Base-by-base conservation (phyloP, 164 flowering plant genomes). In the Saururus chinensis region DNA sequence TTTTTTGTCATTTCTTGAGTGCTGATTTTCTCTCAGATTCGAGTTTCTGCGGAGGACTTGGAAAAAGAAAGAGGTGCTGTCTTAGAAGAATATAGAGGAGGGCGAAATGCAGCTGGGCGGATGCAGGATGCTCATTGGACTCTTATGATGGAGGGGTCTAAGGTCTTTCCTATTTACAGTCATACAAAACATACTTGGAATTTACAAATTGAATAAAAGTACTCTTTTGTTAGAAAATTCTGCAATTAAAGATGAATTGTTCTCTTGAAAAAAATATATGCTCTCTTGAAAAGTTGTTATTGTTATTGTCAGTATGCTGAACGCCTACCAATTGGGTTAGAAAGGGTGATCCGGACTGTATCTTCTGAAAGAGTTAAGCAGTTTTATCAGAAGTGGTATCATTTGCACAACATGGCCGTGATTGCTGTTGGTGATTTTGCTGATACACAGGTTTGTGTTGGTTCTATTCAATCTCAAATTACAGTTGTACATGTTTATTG, bases 51-150 rank as follows among this genome's bases (percentile, higher is more conserved):
- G 67, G 87, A 80, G 64, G 98, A 92, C 67, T 74, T 92, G 76
- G 96, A 89, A 55, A 89, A 87, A 71, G 98, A 92, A 78, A 82
- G 96, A 74, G 98, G 98, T 26, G 96, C 98, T 54, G 96, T 92
- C 26, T 58, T 92, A 77, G 98, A 92, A 75, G 98, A 92, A 77
- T 88, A 84, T 64, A 77, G 98, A 75, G 89, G 77, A 52, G 81
- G 70, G 58, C 68, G 98, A 56, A 85, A 92, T 77, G 98, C 98
- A 59, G 79, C 69, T 63, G 98, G 98, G 25, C 76, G 98, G 65
- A 83, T 89, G 92, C 90, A 86, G 75, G 98, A 92, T 70, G 86
- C 98, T n/a, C 91, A 82, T 64, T 92, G 95, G 96, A 64, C 64
- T 67, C 68, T 85, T 67, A 81, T 92, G 93, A 82, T 87, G 93